Evolutionary conservation across 306 rosid species (phyloP).

Genomic region (Acacia confusa): DNA sequence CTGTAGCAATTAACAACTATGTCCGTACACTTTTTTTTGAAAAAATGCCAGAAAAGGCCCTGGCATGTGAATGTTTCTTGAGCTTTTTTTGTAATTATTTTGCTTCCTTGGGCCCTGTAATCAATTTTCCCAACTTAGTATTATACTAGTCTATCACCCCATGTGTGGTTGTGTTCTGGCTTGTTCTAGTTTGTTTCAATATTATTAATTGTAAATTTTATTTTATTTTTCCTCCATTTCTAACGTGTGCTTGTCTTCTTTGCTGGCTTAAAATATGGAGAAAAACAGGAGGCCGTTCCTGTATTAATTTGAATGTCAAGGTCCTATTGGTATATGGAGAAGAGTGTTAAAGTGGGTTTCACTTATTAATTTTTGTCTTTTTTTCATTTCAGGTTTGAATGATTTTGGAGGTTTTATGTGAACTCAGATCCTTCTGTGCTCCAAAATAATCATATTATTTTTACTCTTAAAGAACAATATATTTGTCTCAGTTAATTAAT

Average conservation of each 20-base stretch:
- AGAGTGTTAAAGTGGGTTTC: not conserved
- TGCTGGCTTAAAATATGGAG: conserved; percentile 25
- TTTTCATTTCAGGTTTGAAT: not conserved
- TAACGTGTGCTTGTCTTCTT: not conserved
- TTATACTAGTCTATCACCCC: not conserved
- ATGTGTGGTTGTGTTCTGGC: conserved; percentile 31
- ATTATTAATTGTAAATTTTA: not conserved
- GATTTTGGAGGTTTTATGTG: not conserved
- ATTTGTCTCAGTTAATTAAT: too few species aligned
- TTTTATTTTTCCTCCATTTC: not conserved
- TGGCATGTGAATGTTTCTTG: too few species aligned
- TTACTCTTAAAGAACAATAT: not conserved
- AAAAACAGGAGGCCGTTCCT: not conserved
- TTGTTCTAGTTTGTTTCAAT: conserved; percentile 35
- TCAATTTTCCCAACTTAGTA: too few species aligned
- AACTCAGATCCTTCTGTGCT: not conserved
- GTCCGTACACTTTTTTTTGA: too few species aligned
- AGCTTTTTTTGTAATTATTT: too few species aligned
- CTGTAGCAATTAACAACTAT: too few species aligned
- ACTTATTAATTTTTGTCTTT: not conserved
- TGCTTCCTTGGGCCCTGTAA: too few species aligned
- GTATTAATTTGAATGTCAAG: conserved; percentile 1
- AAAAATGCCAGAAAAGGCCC: too few species aligned
- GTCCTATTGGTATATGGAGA: not conserved
- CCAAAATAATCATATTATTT: not conserved